Evolutionary conservation across 345 rosid genomes (phyloP), one percentile per base, ranked within the genome.

Genomic region (Brassica cretica): DNA sequence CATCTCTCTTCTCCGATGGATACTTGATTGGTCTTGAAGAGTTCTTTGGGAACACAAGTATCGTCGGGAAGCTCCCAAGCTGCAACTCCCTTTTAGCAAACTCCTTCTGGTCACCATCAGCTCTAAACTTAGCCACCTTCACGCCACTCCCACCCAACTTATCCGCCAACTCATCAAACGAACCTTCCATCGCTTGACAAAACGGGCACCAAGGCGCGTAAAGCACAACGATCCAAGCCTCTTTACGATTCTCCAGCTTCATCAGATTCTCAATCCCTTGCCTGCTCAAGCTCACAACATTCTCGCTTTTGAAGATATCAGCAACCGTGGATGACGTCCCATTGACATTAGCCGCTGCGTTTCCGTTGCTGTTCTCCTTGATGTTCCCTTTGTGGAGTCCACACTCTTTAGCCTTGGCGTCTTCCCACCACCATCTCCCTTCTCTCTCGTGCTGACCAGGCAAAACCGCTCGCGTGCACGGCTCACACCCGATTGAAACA

Each of bases 341-440:
- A 0, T 82, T 53, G 12, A 88, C 81, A 59, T 12, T 76, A 18
- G 81, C 78, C 0, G 85, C 64, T 5, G 84, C 88, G 15, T 83
- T 88, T 18, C 81, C 88, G 15, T 84, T 88, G n/a, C 72, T 76
- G 27, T 6, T 81, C 85, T 84, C 88, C 68, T 88, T 91, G 49
- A 95, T 61, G n/a, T 94, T 94, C 63, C 97, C 98, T 82, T 91
- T 92, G 82, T 94, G 98, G 70, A 94, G 97, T 49, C 98, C 98
- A 21, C 99, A 95, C 76, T 95, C 99, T 83, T 95, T 93, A 8
- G 98, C 97, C 84, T 84, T 91, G 15, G 99, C 92, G 25, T 95
- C 99, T 88, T 95, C 99, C 99, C 99, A 95, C 99, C 99, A 95
- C 99, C 99, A 95, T 71, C 99, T 90, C 77, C 98, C 99, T 84